Percentiles rank a stretch among this genome's conserved stretches.
Evolutionary conservation across 2,329 filamentous ascomycete genomes (phyloP).

Genomic region (Ceratocystis smalleyi): DNA sequence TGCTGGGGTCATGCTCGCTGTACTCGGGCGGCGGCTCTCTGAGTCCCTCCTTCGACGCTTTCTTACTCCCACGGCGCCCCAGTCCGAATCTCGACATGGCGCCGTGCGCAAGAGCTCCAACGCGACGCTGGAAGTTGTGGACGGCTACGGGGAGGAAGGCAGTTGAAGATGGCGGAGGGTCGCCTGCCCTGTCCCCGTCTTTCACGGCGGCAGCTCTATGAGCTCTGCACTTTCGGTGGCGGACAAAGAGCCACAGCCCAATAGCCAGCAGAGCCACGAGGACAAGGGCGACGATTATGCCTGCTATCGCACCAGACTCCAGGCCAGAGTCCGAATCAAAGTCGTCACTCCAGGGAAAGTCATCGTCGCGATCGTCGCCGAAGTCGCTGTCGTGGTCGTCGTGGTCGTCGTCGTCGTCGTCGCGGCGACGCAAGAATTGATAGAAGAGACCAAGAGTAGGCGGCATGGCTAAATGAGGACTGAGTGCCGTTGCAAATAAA

Average conservation of each 20-base stretch:
- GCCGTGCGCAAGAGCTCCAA: neutral
- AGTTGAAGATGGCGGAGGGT: neutral
- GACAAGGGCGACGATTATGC: constrained; percentile 4
- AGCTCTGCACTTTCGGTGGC: neutral
- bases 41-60: neutral
- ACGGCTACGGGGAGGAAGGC: neutral
- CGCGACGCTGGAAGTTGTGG: neutral
- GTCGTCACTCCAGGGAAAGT: neutral
- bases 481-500: neutral
- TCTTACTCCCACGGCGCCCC: neutral
- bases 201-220: neutral
- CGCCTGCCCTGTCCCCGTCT: neutral
- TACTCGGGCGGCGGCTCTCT: constrained; percentile 12
- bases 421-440: neutral
- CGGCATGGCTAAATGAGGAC: neutral
- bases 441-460: neutral
- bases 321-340: neutral
- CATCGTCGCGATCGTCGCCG: neutral
- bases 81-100: neutral
- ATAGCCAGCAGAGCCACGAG: constrained; percentile 3
- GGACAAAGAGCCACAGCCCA: neutral
- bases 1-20: neutral
- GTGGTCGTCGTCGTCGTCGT: constrained; percentile 5
- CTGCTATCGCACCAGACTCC: neutral
- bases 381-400: neutral